Base-by-base conservation (phyloP, 2,329 filamentous ascomycete genomes). In the Fusarium dlaminii region DNA sequence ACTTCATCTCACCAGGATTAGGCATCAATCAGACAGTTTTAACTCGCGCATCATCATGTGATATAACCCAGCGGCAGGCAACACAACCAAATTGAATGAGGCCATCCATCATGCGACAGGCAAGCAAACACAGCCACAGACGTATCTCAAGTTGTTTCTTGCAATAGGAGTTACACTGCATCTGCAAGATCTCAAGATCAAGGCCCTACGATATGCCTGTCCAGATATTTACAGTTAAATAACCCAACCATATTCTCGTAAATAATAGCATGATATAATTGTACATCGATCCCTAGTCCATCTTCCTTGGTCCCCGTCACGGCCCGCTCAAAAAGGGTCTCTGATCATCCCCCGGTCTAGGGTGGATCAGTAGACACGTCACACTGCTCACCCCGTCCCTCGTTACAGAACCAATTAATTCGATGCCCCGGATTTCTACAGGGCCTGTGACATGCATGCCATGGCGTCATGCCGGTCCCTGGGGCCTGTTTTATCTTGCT, bases 301-400 rank as follows among this genome's bases (percentile, higher is more conserved):
- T 55, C 32, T 55, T 62, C 37, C 62, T 66, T 71, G 63, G 55
- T 61, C 30, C 57, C 57, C 52, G 62, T 71, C 43, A 46, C 45
- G 68, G 71, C 51, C 59, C 68, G 65, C 60, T 30, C 46, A 24
- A 29, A 39, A 60, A 59, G 58, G 54, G 49, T 48, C 49, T 43
- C 32, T 73, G 70, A 66, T 49, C 40, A 46, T 59, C 8, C 45
- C 59, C 51, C 34, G 34, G 66, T 51, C 59, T 60, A 32, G 34
- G 58, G 66, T 73, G 71, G 76, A 78, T 78, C 76, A 78, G 62
- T 67, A 67, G 76, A 78, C 76, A 78, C 76, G 76, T 78, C 76
- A 77, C 72, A 69, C 54, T 66, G 24, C 42, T 27, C 52, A 39
- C 42, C 32, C 32, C 12, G 39, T 46, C 58, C 40, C 18, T 67